These are phyloP conservation scores for Asterella californica DNA, from an alignment of 225 moss, liverwort and hornwort species.

Conservation along the genomic window DNA sequence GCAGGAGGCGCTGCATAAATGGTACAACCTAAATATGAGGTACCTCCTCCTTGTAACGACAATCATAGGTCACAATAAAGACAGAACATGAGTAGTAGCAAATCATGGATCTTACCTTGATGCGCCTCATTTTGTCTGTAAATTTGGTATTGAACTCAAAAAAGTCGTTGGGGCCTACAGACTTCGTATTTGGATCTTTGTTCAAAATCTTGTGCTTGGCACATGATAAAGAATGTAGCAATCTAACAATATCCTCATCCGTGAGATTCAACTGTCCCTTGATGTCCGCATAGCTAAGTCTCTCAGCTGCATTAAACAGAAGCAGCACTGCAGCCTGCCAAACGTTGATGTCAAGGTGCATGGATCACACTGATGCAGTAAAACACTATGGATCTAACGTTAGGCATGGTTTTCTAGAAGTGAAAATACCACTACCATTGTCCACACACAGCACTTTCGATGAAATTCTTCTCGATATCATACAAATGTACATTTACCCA, in stretches of 20 bases:
- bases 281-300: slow-evolving; percentile 87
- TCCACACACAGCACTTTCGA: not conserved
- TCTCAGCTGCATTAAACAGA: slow-evolving; percentile 86
- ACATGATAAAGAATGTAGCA: slow-evolving; percentile 96
- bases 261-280: slow-evolving; percentile 91
- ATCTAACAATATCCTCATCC: slow-evolving; percentile 86
- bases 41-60: too few relatives aligned
- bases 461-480: too few relatives aligned
- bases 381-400: not conserved
- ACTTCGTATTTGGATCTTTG: slow-evolving; percentile 74
- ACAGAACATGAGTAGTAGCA: too few relatives aligned
- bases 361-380: not conserved
- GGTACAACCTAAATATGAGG: too few relatives aligned
- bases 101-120: slow-evolving; percentile 55
- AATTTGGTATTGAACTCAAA: slow-evolving; percentile 96
- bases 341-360: not conserved
- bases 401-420: not conserved
- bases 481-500: not conserved
- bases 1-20: too few relatives aligned
- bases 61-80: not conserved
- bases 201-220: slow-evolving; percentile 94
- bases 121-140: slow-evolving; percentile 99
- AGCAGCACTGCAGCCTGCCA: slow-evolving; percentile 89
- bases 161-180: slow-evolving; percentile 58
- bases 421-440: not conserved